Percentiles rank a stretch among this genome's conserved stretches.
Conservation (phyloP, 371 early-diverging fungal species). For the Batrachochytrium dendrobatidis region DNA sequence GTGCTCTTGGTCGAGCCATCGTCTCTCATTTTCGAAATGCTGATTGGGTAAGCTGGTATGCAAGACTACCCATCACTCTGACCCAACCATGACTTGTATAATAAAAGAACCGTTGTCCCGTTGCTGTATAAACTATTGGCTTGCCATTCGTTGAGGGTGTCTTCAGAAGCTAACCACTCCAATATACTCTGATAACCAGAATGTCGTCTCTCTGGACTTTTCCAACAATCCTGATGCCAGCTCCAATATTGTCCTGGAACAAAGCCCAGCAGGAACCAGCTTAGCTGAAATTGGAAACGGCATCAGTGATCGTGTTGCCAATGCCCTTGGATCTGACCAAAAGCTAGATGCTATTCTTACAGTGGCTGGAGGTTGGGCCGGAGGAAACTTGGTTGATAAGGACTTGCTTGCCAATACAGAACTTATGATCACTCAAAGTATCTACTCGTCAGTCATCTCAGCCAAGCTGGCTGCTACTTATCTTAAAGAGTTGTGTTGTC, state of each 20-base stretch:
- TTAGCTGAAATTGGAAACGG: constrained; percentile 55
- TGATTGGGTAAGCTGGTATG: constrained; percentile 61
- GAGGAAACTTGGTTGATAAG: constrained; percentile 73
- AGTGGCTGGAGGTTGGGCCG: constrained; percentile 96
- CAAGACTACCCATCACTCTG: background rate
- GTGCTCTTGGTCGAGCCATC: constrained; percentile 78
- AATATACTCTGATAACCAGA: constrained; percentile 37
- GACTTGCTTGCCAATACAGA: constrained; percentile 65
- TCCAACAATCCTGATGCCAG: constrained; percentile 63
- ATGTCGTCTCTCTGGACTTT: constrained; percentile 73
- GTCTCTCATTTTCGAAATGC: constrained; percentile 59
- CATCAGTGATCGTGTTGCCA: constrained; percentile 36
- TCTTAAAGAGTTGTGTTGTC: constrained; percentile 54
- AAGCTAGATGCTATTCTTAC: constrained; percentile 80
- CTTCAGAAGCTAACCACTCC: too few relatives aligned
- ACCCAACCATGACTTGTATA: background rate
- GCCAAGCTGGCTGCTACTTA: constrained; percentile 69
- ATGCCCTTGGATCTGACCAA: constrained; percentile 16
- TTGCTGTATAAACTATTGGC: constrained; percentile 1
- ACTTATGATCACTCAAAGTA: constrained; percentile 72
- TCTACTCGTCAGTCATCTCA: constrained; percentile 75
- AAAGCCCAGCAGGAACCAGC: constrained; percentile 20
- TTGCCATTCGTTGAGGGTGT: background rate
- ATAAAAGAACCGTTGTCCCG: background rate
- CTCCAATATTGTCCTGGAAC: constrained; percentile 54